Conservation (phyloP, 2,329 filamentous ascomycete genomes). For the Decorospora gaudefroyi region DNA sequence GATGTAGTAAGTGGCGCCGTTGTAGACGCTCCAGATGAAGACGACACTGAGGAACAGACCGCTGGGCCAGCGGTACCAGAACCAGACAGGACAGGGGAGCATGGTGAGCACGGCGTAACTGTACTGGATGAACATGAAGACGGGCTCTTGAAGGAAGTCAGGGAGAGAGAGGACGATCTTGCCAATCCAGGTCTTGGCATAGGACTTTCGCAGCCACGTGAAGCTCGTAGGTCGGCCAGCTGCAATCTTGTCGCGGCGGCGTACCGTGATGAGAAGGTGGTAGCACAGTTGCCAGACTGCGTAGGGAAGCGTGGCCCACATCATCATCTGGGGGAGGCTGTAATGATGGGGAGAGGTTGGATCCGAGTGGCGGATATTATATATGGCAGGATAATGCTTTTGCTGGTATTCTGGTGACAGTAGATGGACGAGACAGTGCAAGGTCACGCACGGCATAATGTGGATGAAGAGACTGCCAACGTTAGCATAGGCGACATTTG, state of each 20-base stretch:
- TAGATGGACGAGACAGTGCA: constrained; percentile 91
- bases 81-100: constrained; percentile 93
- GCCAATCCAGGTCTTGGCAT: constrained; percentile 87
- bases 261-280: constrained; percentile 93
- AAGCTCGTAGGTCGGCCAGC: constrained; percentile 95
- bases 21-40: constrained; percentile 96
- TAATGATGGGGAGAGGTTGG: constrained; percentile 80
- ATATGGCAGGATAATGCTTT: constrained; percentile 80
- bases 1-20: constrained; percentile 96
- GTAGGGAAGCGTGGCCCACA: constrained; percentile 94
- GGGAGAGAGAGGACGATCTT: constrained; percentile 81
- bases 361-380: constrained; percentile 71
- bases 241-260: constrained; percentile 92
- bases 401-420: constrained; percentile 67
- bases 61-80: constrained; percentile 82
- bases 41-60: constrained; percentile 75
- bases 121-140: constrained; percentile 98
- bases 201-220: constrained; percentile 92
- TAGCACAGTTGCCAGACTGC: constrained; percentile 90
- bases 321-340: constrained; percentile 79
- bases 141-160: constrained; percentile 74
- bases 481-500: constrained; percentile 17
- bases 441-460: constrained; percentile 94
- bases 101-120: constrained; percentile 88
- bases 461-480: constrained; percentile 83